Base-by-base conservation (phyloP, 371 early-diverging fungal genomes). In the Parasitella parasitica region DNA sequence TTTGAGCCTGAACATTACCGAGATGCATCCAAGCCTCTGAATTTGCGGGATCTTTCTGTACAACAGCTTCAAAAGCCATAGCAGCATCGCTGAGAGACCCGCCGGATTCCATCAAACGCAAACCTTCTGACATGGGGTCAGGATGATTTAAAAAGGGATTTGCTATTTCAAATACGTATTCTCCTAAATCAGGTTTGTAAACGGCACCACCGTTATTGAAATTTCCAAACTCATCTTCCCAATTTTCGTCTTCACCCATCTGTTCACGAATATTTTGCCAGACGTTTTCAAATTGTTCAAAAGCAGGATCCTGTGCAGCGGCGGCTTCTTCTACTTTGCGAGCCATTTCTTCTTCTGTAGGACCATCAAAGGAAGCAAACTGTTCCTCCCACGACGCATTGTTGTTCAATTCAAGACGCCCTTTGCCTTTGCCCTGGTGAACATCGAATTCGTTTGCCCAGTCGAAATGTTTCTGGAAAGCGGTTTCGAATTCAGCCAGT, bases 1-100 rank as follows among this genome's bases (percentile, higher is more conserved):
- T 93, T 60, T 94, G 94, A 30, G 91, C 91, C 57, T 94, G 95
- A 6, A 80, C 81, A 48, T 86, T 86, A 32, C 95, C 95, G 0
- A 94, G 80, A 62, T 87, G 76, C 75, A 83, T 84, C 95, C 95
- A 94, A 0, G 90, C 90, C 26, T 77, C 78, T 3, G 92, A 87
- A 64, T 92, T 84, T 43, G 54, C 41, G 2, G 88, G 89, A 34
- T 93, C 86, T 32, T 77, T 71, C 66, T 92, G 91, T 2, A 92
- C 90, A 13, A 80, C 87, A 0, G 94, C 94, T 71, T 94, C 95
- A 56, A 93, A 86, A 0, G 90, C 89, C 60, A 94, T 70, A 12
- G 92, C 91, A 0, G 88, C 81, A 20, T 93, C 91, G 15, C 89
- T 83, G 15, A 95, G 74, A 46, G 81, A 81, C 12, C 83, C 80